Evolutionary conservation across 2,329 filamentous ascomycete species (phyloP).

Genomic region (Trichoderma sp.): DNA sequence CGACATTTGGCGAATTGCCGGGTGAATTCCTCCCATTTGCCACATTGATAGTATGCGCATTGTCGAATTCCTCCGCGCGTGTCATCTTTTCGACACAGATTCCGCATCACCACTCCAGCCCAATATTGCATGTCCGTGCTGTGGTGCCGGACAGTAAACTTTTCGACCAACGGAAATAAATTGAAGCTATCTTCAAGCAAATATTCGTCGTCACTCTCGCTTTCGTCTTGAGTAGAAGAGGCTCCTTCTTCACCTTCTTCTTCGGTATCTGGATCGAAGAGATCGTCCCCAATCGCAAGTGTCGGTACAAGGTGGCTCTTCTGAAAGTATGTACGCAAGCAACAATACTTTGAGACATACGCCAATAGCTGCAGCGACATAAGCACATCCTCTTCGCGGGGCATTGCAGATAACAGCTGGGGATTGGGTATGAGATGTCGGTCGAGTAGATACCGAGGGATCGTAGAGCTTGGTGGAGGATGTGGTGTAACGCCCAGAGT

Average conservation of each 20-base stretch:
- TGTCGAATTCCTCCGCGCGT: slow-evolving; percentile 91
- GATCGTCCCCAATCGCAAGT: slow-evolving; percentile 84
- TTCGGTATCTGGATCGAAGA: slow-evolving; percentile 76
- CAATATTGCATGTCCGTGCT: slow-evolving; percentile 99
- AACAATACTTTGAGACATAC: slow-evolving; percentile 98
- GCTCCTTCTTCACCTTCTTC: slow-evolving; percentile 57
- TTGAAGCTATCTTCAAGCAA: slow-evolving; percentile 93
- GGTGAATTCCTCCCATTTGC: slow-evolving; percentile 96
- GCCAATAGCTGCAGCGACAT: slow-evolving; percentile 97
- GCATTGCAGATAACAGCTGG: slow-evolving; percentile 85
- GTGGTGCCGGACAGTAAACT: slow-evolving; percentile 94
- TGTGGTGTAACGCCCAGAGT: slow-evolving; percentile 71
- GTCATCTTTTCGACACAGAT: slow-evolving; percentile 97
- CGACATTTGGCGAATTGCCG: slow-evolving; percentile 98
- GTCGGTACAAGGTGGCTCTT: slow-evolving; percentile 89
- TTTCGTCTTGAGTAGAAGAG: slow-evolving; percentile 46
- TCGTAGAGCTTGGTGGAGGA: slow-evolving; percentile 70
- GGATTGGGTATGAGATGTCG: slow-evolving; percentile 68
- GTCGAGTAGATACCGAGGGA: slow-evolving; percentile 79
- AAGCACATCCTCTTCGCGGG: slow-evolving; percentile 92
- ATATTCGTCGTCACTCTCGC: slow-evolving; percentile 80
- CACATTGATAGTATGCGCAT: slow-evolving; percentile 97
- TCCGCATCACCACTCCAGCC: slow-evolving; percentile 98
- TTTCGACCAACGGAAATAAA: slow-evolving; percentile 96
- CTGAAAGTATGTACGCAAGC: slow-evolving; percentile 92